Conservation (phyloP, 169 alveolate species). For the Babesia gibsoni region DNA sequence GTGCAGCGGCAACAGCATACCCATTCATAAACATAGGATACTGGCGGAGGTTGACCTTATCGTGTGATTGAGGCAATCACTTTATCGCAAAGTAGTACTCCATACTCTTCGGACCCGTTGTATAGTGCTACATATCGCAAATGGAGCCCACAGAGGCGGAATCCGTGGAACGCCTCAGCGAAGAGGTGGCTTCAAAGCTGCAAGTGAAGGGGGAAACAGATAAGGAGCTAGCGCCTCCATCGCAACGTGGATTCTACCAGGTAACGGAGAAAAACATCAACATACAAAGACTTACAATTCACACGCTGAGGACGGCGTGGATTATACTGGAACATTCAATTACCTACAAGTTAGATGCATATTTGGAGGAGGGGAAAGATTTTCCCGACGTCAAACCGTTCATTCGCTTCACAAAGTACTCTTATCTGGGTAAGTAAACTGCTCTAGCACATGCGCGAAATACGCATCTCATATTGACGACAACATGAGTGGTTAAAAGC, state of each 20-base stretch:
- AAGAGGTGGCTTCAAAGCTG: constrained; percentile 2
- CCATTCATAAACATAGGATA: no score
- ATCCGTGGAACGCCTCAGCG: neutral
- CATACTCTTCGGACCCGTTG: no score
- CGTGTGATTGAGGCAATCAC: no score
- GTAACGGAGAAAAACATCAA: neutral
- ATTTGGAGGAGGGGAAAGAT: constrained; percentile 16
- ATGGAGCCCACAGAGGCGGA: constrained; percentile 2
- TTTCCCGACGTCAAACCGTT: constrained; percentile 38
- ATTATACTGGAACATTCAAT: constrained; percentile 17
- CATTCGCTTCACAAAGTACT: constrained; percentile 17
- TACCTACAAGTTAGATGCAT: constrained; percentile 6
- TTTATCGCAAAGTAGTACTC: no score
- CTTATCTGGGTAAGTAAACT: constrained; percentile 45
- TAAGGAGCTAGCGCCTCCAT: neutral
- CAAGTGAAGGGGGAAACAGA: neutral
- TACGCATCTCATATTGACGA: no score
- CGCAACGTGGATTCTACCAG: neutral
- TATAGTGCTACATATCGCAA: neutral
- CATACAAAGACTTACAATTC: constrained; percentile 48
- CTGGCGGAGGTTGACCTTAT: no score
- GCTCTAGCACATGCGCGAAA: no score
- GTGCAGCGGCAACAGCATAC: no score
- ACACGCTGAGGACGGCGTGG: constrained; percentile 60
- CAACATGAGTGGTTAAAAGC: no score